Conservation (phyloP, 805 yeast genomes). For the Candida tammaniensis region DNA sequence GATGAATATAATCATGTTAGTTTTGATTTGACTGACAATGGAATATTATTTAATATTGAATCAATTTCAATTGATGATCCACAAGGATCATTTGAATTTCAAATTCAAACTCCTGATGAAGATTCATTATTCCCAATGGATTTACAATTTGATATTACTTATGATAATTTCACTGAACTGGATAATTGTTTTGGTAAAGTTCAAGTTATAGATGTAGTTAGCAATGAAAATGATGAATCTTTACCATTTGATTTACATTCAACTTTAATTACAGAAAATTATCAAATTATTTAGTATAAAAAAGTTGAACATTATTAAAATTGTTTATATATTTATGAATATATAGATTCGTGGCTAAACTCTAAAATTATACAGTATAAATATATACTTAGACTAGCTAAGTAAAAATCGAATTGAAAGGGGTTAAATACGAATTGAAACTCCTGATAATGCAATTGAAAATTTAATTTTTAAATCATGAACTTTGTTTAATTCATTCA, state of each 20-base stretch:
- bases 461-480: slow-evolving; percentile 44
- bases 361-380: background rate
- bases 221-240: slow-evolving; percentile 50
- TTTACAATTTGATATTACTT: slow-evolving; percentile 54
- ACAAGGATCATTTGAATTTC: slow-evolving; percentile 73
- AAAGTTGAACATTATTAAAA: background rate
- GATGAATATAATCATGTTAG: slow-evolving; percentile 46
- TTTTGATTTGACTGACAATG: slow-evolving; percentile 62
- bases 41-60: slow-evolving; percentile 63
- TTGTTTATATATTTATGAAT: background rate
- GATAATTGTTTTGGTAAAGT: slow-evolving; percentile 62
- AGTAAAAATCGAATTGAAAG: background rate
- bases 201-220: slow-evolving; percentile 56
- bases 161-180: slow-evolving; percentile 39
- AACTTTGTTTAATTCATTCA: slow-evolving; percentile 36
- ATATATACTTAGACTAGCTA: slow-evolving; percentile 12
- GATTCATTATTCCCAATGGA: slow-evolving; percentile 88
- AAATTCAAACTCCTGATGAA: slow-evolving; percentile 72
- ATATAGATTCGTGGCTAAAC: background rate
- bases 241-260: slow-evolving; percentile 70
- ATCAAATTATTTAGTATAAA: slow-evolving; percentile 42
- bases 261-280: slow-evolving; percentile 57
- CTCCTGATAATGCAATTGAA: slow-evolving; percentile 56
- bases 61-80: slow-evolving; percentile 50
- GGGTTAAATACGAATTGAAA: slow-evolving; percentile 27